Conservation (phyloP, 441 rosid species). For the Monsonia emarginata region DNA sequence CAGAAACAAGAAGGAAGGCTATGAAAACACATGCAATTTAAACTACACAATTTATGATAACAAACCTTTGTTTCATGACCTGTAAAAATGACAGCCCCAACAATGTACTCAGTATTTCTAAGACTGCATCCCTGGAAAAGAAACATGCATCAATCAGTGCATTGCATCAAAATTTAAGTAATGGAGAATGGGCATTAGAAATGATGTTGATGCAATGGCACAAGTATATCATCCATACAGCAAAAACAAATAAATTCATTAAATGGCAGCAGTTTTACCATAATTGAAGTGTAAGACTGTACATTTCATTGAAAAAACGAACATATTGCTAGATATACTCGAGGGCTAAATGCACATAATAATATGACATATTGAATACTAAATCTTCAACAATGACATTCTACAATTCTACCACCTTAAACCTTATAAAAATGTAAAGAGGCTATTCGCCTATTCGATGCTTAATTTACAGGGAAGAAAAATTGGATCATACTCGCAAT, state of each 20-base stretch:
- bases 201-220: too few species aligned
- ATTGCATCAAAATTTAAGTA: conserved; percentile 2
- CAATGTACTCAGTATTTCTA: conserved; percentile 81
- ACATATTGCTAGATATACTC: too few species aligned
- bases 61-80: conserved; percentile 96
- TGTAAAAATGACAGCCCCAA: conserved; percentile 71
- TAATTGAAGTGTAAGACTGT: too few species aligned
- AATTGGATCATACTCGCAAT: conserved; percentile 55
- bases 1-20: not conserved
- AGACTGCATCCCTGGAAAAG: conserved; percentile 93
- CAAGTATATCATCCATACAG: not conserved
- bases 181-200: not conserved
- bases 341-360: not conserved
- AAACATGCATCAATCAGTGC: conserved; percentile 18
- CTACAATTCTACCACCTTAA: conserved; percentile 8
- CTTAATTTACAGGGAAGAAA: conserved; percentile 12
- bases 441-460: too few species aligned
- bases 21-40: not conserved
- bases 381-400: conserved; percentile 10
- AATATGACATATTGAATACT: too few species aligned
- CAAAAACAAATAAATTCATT: not conserved
- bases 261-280: not conserved
- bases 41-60: conserved; percentile 6
- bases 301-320: not conserved
- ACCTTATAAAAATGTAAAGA: too few species aligned